Evolutionary conservation across 2,329 filamentous ascomycete genomes (phyloP).

Genomic region (Epichloe amarillans): DNA sequence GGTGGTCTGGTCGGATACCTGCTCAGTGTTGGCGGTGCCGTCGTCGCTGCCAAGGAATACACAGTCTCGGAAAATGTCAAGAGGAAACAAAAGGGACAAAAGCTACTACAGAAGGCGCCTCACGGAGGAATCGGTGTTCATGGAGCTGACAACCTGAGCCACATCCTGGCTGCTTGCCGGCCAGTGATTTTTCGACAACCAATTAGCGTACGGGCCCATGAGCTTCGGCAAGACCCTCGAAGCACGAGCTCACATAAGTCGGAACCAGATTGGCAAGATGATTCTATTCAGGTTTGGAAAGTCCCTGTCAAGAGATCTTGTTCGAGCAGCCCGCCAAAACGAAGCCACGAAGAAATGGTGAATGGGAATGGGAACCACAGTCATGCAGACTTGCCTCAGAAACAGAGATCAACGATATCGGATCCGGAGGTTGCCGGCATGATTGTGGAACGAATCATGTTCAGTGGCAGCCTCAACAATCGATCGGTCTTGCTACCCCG

Average conservation of each 20-base stretch:
- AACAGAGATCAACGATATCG: slow-evolving; percentile 10
- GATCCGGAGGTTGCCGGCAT: slow-evolving; percentile 17
- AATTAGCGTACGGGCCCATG: slow-evolving; percentile 57
- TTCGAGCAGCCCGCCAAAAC: slow-evolving; percentile 23
- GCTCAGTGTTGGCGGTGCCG: slow-evolving; percentile 64
- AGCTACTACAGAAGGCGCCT: slow-evolving; percentile 11
- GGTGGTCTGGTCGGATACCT: slow-evolving; percentile 80
- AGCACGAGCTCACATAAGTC: slow-evolving; percentile 12
- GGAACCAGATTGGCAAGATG: slow-evolving; percentile 60
- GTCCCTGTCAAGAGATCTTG: slow-evolving; percentile 36
- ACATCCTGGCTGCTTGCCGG: slow-evolving; percentile 69
- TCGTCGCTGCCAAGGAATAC: slow-evolving; percentile 33
- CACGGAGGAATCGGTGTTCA: slow-evolving; percentile 48
- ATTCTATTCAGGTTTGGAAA: slow-evolving; percentile 73
- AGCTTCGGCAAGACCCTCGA: slow-evolving; percentile 41
- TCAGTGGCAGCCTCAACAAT: slow-evolving; percentile 18
- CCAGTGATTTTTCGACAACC: slow-evolving; percentile 78
- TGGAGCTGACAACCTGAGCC: slow-evolving; percentile 66
- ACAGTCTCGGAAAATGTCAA: slow-evolving; percentile 25
- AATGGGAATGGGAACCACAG: slow-evolving; percentile 2
- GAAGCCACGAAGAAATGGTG: slow-evolving; percentile 12
- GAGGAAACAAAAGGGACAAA: slow-evolving; percentile 25
- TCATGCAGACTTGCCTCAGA: slow-evolving; percentile 1
- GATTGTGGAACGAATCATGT: slow-evolving; percentile 23
- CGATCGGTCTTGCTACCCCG: slow-evolving; percentile 12